Evolutionary conservation across 2,329 filamentous ascomycete species (phyloP).

Genomic region (Neocatenulostroma microsporum): DNA sequence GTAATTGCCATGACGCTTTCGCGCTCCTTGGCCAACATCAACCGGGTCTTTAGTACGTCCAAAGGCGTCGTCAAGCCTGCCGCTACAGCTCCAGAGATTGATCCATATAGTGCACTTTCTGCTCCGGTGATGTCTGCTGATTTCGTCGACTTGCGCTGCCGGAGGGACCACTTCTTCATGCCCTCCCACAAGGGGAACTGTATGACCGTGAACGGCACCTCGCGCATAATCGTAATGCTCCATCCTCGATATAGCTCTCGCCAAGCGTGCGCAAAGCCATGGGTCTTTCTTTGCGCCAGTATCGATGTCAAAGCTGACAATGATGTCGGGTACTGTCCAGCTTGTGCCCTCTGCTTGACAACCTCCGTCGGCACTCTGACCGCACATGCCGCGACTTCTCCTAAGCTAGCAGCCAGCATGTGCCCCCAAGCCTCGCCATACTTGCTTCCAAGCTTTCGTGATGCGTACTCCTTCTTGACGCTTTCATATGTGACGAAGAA

Average conservation of each 20-base stretch:
- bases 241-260: slow-evolving; percentile 86
- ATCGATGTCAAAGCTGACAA: slow-evolving; percentile 63
- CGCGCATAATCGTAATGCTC: slow-evolving; percentile 84
- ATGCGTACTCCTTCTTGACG: slow-evolving; percentile 19
- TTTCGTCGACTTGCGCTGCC: slow-evolving; percentile 24
- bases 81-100: slow-evolving; percentile 72
- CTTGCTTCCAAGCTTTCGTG: slow-evolving; percentile 10
- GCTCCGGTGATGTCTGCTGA: slow-evolving; percentile 55
- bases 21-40: slow-evolving; percentile 77
- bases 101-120: slow-evolving; percentile 81
- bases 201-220: slow-evolving; percentile 94
- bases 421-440: slow-evolving; percentile 45
- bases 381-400: slow-evolving; percentile 86
- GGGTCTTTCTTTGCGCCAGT: slow-evolving; percentile 34
- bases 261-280: slow-evolving; percentile 54
- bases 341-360: slow-evolving; percentile 93
- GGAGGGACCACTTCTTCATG: slow-evolving; percentile 65
- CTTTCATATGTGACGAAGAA: slow-evolving; percentile 59
- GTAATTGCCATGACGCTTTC: slow-evolving; percentile 55
- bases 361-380: slow-evolving; percentile 94
- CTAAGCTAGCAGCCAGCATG: slow-evolving; percentile 77
- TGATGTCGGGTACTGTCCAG: slow-evolving; percentile 67
- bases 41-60: slow-evolving; percentile 91
- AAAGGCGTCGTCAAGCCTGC: slow-evolving; percentile 85
- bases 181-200: slow-evolving; percentile 97